These are phyloP conservation scores for Saccharomycopsis vini DNA, from an alignment of 805 yeast species.

Conservation along the genomic window DNA sequence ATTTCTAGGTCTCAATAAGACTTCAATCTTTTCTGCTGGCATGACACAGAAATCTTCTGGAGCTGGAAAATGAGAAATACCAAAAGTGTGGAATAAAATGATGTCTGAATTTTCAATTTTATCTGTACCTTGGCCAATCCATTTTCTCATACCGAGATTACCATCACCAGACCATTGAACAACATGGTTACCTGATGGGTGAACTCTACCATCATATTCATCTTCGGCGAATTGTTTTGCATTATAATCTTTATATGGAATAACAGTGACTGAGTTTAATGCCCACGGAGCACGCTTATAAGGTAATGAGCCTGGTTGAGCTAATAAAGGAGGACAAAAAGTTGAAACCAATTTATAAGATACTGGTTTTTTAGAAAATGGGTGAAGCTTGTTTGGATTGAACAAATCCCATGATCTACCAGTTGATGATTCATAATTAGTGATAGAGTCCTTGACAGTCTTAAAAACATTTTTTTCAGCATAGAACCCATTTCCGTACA, in stretches of 20 bases:
- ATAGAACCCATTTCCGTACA: conserved; percentile 71
- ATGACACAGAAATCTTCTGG: conserved; percentile 86
- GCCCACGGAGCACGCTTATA: conserved; percentile 83
- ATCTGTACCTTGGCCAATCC: conserved; percentile 58
- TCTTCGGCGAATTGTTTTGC: conserved; percentile 27
- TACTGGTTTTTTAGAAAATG: conserved; percentile 66
- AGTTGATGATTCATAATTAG: conserved; percentile 51
- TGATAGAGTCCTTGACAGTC: conserved; percentile 57
- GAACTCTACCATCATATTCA: conserved; percentile 34
- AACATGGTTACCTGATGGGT: conserved; percentile 75
- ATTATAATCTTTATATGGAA: conserved; percentile 51
- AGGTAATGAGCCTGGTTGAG: conserved; percentile 65
- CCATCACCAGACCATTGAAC: conserved; percentile 71
- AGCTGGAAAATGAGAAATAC: conserved; percentile 79
- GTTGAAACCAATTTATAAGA: conserved; percentile 70
- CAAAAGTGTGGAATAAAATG: conserved; percentile 72
- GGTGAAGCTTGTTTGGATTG: conserved; percentile 60
- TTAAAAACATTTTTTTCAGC: conserved; percentile 58
- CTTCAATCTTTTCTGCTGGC: conserved; percentile 78
- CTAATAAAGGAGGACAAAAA: conserved; percentile 64
- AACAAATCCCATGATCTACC: conserved; percentile 72
- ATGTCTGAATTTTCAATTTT: conserved; percentile 60
- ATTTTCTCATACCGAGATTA: conserved; percentile 52
- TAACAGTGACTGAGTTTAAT: conserved; percentile 52
- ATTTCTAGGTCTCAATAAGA: conserved; percentile 70